Conservation (phyloP, 2,329 filamentous ascomycete genomes). For the Xylariales sp. region DNA sequence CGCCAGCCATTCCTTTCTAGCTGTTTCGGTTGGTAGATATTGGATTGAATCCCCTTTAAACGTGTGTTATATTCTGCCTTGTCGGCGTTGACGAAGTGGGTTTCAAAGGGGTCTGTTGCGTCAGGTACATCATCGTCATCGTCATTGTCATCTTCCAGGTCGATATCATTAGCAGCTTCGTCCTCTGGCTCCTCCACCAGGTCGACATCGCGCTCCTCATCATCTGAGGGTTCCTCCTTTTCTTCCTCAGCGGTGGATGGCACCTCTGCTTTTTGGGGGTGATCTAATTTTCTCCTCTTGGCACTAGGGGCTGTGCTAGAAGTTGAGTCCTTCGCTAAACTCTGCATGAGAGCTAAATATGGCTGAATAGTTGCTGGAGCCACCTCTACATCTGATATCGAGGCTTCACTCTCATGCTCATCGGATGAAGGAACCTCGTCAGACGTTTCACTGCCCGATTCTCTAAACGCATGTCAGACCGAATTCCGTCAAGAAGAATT, state of each 20-base stretch:
- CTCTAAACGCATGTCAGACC: slow-evolving; percentile 40
- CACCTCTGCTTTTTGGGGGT: slow-evolving; percentile 44
- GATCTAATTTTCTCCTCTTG: slow-evolving; percentile 69
- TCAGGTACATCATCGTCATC: slow-evolving; percentile 63
- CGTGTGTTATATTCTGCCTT: slow-evolving; percentile 67
- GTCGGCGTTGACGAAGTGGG: slow-evolving; percentile 79
- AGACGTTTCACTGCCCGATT: slow-evolving; percentile 49
- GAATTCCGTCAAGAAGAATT: neutral
- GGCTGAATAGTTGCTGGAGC: slow-evolving; percentile 57
- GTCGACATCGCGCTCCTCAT: slow-evolving; percentile 55
- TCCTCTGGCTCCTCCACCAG: slow-evolving; percentile 63
- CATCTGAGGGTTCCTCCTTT: slow-evolving; percentile 48
- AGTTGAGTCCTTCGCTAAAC: slow-evolving; percentile 59
- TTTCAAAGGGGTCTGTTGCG: slow-evolving; percentile 77
- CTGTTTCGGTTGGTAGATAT: slow-evolving; percentile 64
- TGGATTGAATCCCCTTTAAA: slow-evolving; percentile 62
- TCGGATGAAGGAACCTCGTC: slow-evolving; percentile 57
- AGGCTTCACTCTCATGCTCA: slow-evolving; percentile 57
- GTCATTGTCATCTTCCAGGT: slow-evolving; percentile 54
- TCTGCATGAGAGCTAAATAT: slow-evolving; percentile 70
- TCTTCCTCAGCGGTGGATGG: slow-evolving; percentile 41
- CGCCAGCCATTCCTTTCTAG: slow-evolving; percentile 60
- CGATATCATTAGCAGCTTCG: slow-evolving; percentile 52
- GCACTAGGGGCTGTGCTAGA: slow-evolving; percentile 59
- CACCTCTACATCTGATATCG: slow-evolving; percentile 59